These are phyloP conservation scores for Karstenula rhodostoma DNA, from an alignment of 2,329 filamentous ascomycete species.

Conservation along the genomic window DNA sequence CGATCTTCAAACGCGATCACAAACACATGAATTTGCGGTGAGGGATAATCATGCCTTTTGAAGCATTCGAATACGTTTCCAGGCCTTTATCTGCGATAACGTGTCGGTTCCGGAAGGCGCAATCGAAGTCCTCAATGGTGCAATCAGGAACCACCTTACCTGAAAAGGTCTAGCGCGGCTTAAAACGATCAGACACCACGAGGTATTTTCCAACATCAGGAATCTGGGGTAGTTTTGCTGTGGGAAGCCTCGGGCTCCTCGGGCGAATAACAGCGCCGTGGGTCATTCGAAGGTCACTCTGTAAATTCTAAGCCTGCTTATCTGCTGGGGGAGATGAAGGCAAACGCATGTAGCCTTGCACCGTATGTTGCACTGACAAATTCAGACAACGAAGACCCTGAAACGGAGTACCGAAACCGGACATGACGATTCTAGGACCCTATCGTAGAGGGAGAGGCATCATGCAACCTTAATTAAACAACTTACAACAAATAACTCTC, in stretches of 20 bases:
- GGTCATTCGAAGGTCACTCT: neutral
- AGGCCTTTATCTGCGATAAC: slow-evolving; percentile 1
- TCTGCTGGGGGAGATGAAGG: neutral
- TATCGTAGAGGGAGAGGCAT: neutral
- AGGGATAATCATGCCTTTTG: neutral
- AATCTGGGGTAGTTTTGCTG: neutral
- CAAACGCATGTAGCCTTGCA: neutral
- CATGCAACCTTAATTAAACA: neutral
- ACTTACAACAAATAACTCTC: neutral
- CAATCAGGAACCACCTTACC: slow-evolving; percentile 10
- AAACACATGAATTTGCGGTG: neutral
- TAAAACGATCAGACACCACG: slow-evolving; percentile 6
- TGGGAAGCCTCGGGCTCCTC: neutral
- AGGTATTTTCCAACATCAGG: neutral
- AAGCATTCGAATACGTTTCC: neutral
- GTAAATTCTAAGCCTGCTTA: neutral
- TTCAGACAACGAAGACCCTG: slow-evolving; percentile 3
- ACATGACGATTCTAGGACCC: neutral
- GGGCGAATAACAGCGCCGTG: neutral
- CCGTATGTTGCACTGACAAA: neutral
- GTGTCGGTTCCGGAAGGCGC: slow-evolving; percentile 8
- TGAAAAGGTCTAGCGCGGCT: slow-evolving; percentile 10
- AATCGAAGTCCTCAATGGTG: slow-evolving; percentile 14
- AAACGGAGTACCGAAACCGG: neutral
- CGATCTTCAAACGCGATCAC: neutral